A percentile compares a stretch with the other conserved stretches of the same genome.
Evolutionary conservation across 176 grass and related monocot genomes (phyloP).

Genomic region (Alloteropsis semialata): DNA sequence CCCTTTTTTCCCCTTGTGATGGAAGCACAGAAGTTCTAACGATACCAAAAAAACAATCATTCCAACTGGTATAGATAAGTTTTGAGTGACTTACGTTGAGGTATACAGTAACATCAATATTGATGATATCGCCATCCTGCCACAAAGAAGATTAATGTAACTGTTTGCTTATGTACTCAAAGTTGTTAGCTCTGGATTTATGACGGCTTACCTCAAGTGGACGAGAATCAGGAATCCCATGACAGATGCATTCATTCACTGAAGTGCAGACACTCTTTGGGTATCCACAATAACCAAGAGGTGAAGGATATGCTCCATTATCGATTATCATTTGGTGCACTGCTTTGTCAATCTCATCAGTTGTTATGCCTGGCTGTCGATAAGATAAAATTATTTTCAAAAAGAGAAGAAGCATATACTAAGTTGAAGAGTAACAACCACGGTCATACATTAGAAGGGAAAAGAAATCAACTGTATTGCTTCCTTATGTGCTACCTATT

Average conservation of each 20-base stretch:
- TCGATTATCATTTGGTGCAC: slow-evolving; percentile 94
- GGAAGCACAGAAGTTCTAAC: neutral
- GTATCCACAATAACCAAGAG: slow-evolving; percentile 84
- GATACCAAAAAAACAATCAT: neutral
- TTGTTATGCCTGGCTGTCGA: slow-evolving; percentile 88
- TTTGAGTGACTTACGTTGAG: slow-evolving; percentile 68
- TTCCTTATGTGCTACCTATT: slow-evolving; percentile 8
- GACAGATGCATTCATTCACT: slow-evolving; percentile 96
- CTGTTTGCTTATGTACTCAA: neutral
- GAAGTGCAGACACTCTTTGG: slow-evolving; percentile 96
- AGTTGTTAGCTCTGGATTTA: neutral
- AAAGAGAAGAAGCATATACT: neutral
- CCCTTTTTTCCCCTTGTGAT: neutral
- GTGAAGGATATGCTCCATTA: slow-evolving; percentile 94
- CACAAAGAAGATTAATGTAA: slow-evolving; percentile 25
- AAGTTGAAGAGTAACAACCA: slow-evolving; percentile 17
- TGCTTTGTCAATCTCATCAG: slow-evolving; percentile 95
- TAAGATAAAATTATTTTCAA: slow-evolving; percentile 36
- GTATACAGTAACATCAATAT: slow-evolving; percentile 96
- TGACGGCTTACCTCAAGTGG: slow-evolving; percentile 69
- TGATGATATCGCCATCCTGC: slow-evolving; percentile 98
- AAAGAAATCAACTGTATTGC: neutral
- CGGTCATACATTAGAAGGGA: slow-evolving; percentile 10
- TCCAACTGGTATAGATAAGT: neutral
- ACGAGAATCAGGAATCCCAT: slow-evolving; percentile 94